Conservation (phyloP, 768 basidiomycete species). For the Coprinellus micaceus region DNA sequence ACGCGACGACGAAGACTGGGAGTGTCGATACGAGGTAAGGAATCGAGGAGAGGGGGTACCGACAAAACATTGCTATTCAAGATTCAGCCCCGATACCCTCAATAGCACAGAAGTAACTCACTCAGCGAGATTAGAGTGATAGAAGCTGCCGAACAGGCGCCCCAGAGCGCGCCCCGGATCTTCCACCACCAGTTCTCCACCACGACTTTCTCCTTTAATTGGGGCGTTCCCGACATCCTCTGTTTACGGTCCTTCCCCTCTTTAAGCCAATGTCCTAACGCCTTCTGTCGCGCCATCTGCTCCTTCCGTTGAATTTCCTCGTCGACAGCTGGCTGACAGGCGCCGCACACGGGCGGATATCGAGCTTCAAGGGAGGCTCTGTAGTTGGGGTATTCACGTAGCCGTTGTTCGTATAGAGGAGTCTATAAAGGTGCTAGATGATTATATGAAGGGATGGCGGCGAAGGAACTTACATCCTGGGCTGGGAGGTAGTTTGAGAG, state of each 20-base stretch:
- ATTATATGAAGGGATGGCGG: neutral
- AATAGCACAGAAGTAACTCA: constrained; percentile 24
- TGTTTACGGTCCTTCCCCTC: constrained; percentile 61
- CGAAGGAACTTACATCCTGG: constrained; percentile 51
- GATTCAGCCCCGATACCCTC: constrained; percentile 1
- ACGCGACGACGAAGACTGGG: constrained; percentile 50
- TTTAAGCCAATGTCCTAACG: constrained; percentile 67
- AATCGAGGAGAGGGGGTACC: constrained; percentile 24
- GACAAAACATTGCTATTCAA: constrained; percentile 30
- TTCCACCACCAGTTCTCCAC: constrained; percentile 64
- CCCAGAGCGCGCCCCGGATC: constrained; percentile 67
- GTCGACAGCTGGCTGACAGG: constrained; percentile 76
- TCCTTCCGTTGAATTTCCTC: constrained; percentile 77
- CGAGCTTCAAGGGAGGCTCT: constrained; percentile 69
- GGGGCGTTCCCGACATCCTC: constrained; percentile 37
- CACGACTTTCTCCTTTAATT: constrained; percentile 41
- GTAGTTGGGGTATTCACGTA: constrained; percentile 67
- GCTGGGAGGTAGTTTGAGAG: constrained; percentile 86
- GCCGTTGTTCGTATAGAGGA: constrained; percentile 63
- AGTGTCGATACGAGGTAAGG: constrained; percentile 36
- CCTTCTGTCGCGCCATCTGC: constrained; percentile 75
- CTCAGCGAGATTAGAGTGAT: constrained; percentile 44
- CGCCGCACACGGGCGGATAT: constrained; percentile 82
- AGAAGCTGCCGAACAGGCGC: constrained; percentile 38
- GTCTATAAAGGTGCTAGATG: constrained; percentile 42